Evolutionary conservation across 805 yeast genomes (phyloP).

Genomic region (Metschnikowia similis): DNA sequence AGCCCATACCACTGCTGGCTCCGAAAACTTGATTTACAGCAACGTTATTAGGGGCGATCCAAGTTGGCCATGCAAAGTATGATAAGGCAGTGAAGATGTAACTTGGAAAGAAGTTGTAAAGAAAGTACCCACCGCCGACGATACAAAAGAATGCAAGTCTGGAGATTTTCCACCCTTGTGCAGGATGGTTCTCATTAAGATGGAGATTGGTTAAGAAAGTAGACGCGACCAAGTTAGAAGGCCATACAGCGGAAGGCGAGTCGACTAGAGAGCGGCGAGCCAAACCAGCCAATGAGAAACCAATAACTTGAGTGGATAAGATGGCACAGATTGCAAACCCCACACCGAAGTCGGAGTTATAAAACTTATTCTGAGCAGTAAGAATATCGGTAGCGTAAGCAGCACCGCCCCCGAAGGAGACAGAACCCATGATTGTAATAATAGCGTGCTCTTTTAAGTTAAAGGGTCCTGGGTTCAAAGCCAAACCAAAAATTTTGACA

Average conservation of each 20-base stretch:
- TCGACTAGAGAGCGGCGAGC: constrained; percentile 55
- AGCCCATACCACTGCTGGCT: constrained; percentile 54
- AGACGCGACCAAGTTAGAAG: constrained; percentile 55
- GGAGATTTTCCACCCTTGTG: constrained; percentile 57
- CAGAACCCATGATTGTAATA: constrained; percentile 50
- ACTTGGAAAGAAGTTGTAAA: constrained; percentile 18
- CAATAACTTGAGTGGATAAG: constrained; percentile 58
- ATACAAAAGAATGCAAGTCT: constrained; percentile 16
- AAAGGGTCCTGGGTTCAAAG: constrained; percentile 58
- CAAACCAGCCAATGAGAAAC: constrained; percentile 65
- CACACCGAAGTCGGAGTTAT: constrained; percentile 41
- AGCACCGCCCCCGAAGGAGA: constrained; percentile 38
- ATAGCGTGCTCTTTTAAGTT: constrained; percentile 59
- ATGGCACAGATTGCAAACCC: constrained; percentile 54
- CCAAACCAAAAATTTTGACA: constrained; percentile 28
- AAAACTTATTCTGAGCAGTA: constrained; percentile 48
- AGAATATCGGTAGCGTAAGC: constrained; percentile 59
- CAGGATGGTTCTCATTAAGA: constrained; percentile 46
- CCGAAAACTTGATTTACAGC: constrained; percentile 67
- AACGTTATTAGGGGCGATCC: constrained; percentile 61
- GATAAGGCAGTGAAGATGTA: constrained; percentile 56
- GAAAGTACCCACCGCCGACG: constrained; percentile 9
- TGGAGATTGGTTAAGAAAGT: constrained; percentile 53
- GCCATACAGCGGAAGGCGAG: constrained; percentile 71
- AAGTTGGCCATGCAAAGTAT: constrained; percentile 58